These are phyloP conservation scores for Coniochaeta ligniaria DNA, from an alignment of 2,329 filamentous ascomycete genomes.

Conservation along the genomic window DNA sequence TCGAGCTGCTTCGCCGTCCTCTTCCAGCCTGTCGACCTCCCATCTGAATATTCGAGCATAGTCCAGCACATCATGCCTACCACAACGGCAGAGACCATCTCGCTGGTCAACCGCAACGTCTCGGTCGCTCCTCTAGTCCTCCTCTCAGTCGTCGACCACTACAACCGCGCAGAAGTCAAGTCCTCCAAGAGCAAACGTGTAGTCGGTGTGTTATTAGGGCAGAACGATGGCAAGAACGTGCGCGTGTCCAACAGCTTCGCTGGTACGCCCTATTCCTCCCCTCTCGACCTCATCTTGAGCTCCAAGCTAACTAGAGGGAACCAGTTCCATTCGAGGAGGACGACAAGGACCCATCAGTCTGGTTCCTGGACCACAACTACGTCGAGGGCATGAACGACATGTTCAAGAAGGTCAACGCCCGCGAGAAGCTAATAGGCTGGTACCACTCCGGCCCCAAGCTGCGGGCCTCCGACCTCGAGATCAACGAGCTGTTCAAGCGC, in stretches of 20 bases:
- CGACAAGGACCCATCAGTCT: constrained; percentile 95
- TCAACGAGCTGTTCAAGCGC: constrained; percentile 99
- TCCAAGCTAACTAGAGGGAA: constrained; percentile 8
- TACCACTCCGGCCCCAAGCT: constrained; percentile 98
- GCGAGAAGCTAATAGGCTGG: constrained; percentile 99
- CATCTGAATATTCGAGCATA: background rate
- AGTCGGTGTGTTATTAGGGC: constrained; percentile 87
- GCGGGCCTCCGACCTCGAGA: constrained; percentile 91
- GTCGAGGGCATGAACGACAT: constrained; percentile 99
- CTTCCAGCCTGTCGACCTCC: background rate
- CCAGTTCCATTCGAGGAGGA: constrained; percentile 97
- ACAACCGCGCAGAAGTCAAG: constrained; percentile 84
- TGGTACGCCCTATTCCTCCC: constrained; percentile 45
- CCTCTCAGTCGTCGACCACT: constrained; percentile 96
- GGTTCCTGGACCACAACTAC: constrained; percentile 99
- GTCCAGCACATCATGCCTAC: constrained; percentile 62
- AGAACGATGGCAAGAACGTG: constrained; percentile 94
- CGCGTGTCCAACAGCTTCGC: constrained; percentile 99
- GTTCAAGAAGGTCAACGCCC: constrained; percentile 99
- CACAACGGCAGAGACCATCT: constrained; percentile 93
- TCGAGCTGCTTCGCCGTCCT: background rate
- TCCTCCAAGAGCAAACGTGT: constrained; percentile 79
- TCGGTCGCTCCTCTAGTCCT: constrained; percentile 96
- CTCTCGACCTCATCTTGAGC: constrained; percentile 1
- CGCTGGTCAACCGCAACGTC: constrained; percentile 88